Conservation (phyloP, 2,329 filamentous ascomycete species). For the Trichoderma sp. region DNA sequence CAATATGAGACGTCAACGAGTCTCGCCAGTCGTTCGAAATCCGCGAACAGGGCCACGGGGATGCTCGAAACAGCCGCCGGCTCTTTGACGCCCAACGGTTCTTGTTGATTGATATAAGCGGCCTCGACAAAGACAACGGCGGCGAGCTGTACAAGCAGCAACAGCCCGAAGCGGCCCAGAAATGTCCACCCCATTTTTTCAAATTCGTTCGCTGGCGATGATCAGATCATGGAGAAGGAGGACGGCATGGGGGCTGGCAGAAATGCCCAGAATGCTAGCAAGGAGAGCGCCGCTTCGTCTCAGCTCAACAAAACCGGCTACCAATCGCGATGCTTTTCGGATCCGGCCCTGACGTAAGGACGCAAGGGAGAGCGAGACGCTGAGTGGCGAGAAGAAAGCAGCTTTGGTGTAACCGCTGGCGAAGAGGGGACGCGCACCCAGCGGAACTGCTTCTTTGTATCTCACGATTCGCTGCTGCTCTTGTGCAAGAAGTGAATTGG, state of each 20-base stretch:
- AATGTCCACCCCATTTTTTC: slow-evolving; percentile 17
- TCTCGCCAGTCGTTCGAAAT: slow-evolving; percentile 84
- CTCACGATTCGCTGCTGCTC: background rate
- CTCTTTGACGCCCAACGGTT: background rate
- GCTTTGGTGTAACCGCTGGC: background rate
- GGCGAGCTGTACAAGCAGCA: slow-evolving; percentile 10
- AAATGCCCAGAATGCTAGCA: background rate
- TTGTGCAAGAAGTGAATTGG: background rate
- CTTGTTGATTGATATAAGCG: slow-evolving; percentile 8
- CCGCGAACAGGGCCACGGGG: slow-evolving; percentile 68
- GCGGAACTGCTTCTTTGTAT: background rate
- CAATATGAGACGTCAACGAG: slow-evolving; percentile 96
- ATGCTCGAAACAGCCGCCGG: slow-evolving; percentile 37
- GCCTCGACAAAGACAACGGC: background rate
- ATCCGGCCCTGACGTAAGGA: background rate
- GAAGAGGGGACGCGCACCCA: background rate
- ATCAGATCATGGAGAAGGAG: slow-evolving; percentile 12
- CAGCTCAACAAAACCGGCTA: background rate
- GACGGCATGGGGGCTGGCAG: background rate
- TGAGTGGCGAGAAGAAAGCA: background rate
- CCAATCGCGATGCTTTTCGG: background rate
- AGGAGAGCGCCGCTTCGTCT: background rate
- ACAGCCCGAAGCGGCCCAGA: background rate
- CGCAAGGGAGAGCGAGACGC: background rate
- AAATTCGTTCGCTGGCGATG: background rate